Evolutionary conservation across 1,284 basidiomycete genomes (phyloP).

Genomic region (Cerioporus squamosus): DNA sequence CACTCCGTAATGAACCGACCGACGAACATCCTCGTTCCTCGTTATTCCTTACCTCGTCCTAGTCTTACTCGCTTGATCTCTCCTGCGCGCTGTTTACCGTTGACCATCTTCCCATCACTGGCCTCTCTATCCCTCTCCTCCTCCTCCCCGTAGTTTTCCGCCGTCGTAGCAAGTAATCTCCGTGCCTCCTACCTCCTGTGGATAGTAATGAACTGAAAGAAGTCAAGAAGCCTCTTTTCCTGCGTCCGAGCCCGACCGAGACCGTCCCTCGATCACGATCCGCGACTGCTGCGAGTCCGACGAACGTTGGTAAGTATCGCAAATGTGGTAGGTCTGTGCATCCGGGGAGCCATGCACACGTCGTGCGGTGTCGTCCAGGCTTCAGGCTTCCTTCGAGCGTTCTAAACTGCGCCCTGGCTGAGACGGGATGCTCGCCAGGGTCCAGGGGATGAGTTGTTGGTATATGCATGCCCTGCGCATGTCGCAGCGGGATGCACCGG

Average conservation of each 20-base stretch:
- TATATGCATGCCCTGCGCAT: too few species aligned
- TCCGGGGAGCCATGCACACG: too few species aligned
- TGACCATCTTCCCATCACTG: background rate
- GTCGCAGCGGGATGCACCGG: too few species aligned
- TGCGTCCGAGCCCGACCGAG: background rate
- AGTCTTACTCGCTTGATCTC: background rate
- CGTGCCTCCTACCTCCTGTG: slow-evolving; percentile 5
- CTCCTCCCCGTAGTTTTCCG: background rate
- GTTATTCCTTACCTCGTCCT: background rate
- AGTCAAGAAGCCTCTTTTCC: slow-evolving; percentile 6
- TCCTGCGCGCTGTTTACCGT: background rate
- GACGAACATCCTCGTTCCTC: background rate
- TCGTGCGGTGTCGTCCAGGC: too few species aligned
- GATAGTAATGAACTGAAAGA: slow-evolving; percentile 19
- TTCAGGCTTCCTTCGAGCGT: too few species aligned
- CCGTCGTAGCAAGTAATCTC: background rate
- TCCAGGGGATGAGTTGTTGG: too few species aligned
- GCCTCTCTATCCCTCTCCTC: background rate
- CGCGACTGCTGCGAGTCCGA: too few species aligned
- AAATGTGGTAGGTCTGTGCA: too few species aligned
- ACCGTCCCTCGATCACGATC: background rate
- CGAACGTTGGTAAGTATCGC: too few species aligned
- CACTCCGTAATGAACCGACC: too few species aligned
- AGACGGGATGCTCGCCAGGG: too few species aligned
- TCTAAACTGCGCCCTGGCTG: too few species aligned